Percentiles rank a stretch among this genome's conserved stretches.
Evolutionary conservation across 768 basidiomycete species (phyloP).

Genomic region (Leccinum subgranulosum): DNA sequence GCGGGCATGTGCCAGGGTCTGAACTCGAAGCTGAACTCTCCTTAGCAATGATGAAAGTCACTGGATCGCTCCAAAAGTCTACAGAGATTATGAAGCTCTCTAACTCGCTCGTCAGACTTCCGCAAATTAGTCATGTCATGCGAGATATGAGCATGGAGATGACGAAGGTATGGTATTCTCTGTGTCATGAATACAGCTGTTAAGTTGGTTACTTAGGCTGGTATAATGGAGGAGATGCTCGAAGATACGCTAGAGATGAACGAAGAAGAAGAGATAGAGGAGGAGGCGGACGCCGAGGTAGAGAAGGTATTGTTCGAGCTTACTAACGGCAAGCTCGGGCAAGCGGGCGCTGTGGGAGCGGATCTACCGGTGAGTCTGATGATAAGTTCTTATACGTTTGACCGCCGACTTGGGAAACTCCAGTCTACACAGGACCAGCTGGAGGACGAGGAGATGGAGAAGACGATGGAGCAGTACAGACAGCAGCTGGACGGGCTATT

Average conservation of each 20-base stretch:
- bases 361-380: conserved; percentile 67
- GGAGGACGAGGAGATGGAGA: conserved; percentile 82
- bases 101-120: conserved; percentile 87
- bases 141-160: conserved; percentile 99
- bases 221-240: conserved; percentile 97
- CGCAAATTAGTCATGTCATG: conserved; percentile 91
- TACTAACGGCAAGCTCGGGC: conserved; percentile 93
- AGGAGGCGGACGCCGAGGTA: conserved; percentile 96
- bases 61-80: conserved; percentile 95
- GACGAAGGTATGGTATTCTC: conserved; percentile 74
- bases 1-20: conserved; percentile 24
- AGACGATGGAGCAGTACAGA: conserved; percentile 87
- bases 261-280: conserved; percentile 92
- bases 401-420: conserved; percentile 6
- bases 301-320: conserved; percentile 95
- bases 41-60: conserved; percentile 92
- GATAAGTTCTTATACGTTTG: background rate
- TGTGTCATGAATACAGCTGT: background rate
- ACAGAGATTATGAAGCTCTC: conserved; percentile 99
- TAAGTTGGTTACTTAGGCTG: conserved; percentile 58
- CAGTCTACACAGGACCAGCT: conserved; percentile 58
- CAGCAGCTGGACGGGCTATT: conserved; percentile 86
- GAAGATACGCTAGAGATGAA: conserved; percentile 90
- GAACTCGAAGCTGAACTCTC: background rate
- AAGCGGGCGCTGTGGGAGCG: conserved; percentile 67